Percentiles rank a stretch among this genome's conserved stretches.
Evolutionary conservation across 2,329 filamentous ascomycete genomes (phyloP).

Genomic region (Pseudopyricularia cyperi): DNA sequence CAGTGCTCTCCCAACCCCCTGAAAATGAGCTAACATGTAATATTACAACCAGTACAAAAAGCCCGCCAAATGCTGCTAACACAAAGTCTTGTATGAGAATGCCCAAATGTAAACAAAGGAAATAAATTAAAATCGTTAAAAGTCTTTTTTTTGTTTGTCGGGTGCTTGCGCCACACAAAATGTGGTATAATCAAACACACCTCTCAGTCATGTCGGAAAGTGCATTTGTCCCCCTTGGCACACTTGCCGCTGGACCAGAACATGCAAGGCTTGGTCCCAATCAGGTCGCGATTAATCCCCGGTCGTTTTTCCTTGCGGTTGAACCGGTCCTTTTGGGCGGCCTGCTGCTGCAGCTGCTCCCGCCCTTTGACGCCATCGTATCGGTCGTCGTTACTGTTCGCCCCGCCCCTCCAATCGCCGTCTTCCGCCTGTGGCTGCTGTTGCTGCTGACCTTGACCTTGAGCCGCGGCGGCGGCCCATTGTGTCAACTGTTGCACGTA

Average conservation of each 20-base stretch:
- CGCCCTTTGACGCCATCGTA: neutral
- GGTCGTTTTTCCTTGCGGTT: constrained; percentile 1
- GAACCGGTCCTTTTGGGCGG: constrained; percentile 4
- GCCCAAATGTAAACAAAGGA: neutral
- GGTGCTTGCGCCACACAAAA: neutral
- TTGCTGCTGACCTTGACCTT: constrained; percentile 5
- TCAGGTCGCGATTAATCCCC: constrained; percentile 39
- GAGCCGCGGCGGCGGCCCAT: constrained; percentile 2
- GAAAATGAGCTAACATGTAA: neutral
- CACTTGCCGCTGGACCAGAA: constrained; percentile 62
- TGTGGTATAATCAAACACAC: no score
- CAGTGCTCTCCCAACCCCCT: neutral
- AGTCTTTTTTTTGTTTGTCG: neutral
- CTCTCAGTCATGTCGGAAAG: constrained; percentile 50
- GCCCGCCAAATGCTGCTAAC: neutral
- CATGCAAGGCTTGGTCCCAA: constrained; percentile 54
- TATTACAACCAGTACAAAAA: neutral
- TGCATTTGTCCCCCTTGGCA: constrained; percentile 60
- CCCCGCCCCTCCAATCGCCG: constrained; percentile 4
- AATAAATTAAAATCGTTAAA: neutral
- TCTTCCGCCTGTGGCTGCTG: constrained; percentile 6
- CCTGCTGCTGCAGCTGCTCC: constrained; percentile 1
- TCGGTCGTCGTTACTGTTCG: constrained; percentile 2
- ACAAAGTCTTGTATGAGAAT: neutral
- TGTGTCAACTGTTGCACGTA: constrained; percentile 2